Conservation (phyloP, 169 alveolate species). For the Condylostoma magnum region DNA sequence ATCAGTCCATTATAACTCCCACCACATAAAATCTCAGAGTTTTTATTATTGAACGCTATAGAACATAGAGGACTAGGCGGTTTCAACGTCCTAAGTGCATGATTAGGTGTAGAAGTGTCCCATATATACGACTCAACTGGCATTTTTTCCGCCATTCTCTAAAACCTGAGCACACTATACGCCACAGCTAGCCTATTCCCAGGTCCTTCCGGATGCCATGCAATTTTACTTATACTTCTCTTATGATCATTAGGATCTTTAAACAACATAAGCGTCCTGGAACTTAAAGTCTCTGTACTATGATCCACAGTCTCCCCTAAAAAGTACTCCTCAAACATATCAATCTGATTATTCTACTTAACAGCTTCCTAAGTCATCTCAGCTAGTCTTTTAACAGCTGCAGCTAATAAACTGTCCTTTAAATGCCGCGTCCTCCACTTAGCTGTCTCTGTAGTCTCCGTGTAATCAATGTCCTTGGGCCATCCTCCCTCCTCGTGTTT, state of each 20-base stretch:
- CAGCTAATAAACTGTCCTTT: conserved; percentile 81
- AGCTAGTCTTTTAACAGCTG: conserved; percentile 77
- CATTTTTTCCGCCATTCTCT: conserved; percentile 90
- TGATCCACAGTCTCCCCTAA: conserved; percentile 83
- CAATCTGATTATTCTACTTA: conserved; percentile 86
- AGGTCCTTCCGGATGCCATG: conserved; percentile 92
- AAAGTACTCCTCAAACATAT: conserved; percentile 90
- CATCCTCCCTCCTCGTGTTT: conserved; percentile 91
- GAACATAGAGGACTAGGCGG: conserved; percentile 65
- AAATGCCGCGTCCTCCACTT: conserved; percentile 83
- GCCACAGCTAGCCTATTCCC: conserved; percentile 81
- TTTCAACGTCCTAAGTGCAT: conserved; percentile 59
- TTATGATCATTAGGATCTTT: conserved; percentile 70
- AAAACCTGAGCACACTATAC: conserved; percentile 84
- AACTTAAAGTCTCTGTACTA: conserved; percentile 74
- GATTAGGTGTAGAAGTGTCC: conserved; percentile 87
- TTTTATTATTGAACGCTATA: conserved; percentile 82
- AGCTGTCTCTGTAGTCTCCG: conserved; percentile 86
- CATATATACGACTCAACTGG: conserved; percentile 86
- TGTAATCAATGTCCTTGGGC: conserved; percentile 90
- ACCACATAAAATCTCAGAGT: conserved; percentile 83
- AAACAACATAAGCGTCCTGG: conserved; percentile 83
- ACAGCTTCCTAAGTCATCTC: conserved; percentile 75
- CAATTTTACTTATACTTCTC: conserved; percentile 83
- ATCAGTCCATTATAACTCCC: conserved; percentile 91